Percentiles rank a stretch among this genome's conserved stretches.
Conservation (phyloP, 1,284 basidiomycete species). For the Xerocomus minutiporus region DNA sequence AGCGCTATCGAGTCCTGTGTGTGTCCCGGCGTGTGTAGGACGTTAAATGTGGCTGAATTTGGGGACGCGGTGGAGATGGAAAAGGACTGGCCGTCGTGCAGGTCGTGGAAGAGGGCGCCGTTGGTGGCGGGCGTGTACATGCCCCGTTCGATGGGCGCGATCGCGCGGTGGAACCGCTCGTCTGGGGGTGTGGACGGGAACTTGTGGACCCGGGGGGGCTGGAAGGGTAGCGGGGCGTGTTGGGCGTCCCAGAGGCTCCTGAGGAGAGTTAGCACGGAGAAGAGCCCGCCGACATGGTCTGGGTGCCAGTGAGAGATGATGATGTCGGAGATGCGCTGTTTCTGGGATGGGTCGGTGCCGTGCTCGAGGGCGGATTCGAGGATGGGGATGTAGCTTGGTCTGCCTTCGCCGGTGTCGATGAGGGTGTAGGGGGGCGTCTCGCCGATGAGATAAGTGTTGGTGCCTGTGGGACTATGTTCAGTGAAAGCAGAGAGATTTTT, state of each 20-base stretch:
- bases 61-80: conserved; percentile 20
- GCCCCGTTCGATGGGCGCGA: conserved; percentile 41
- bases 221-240: conserved; percentile 42
- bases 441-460: conserved; percentile 90
- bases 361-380: conserved; percentile 56
- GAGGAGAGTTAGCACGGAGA: conserved; percentile 66
- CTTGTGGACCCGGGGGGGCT: conserved; percentile 70
- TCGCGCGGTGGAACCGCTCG: conserved; percentile 38
- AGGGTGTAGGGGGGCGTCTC: conserved; percentile 68
- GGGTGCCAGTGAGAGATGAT: conserved; percentile 88
- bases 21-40: conserved; percentile 89
- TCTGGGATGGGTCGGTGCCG: conserved; percentile 27
- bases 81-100: conserved; percentile 53
- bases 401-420: conserved; percentile 85
- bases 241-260: conserved; percentile 52
- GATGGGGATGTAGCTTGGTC: conserved; percentile 61
- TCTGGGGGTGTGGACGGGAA: conserved; percentile 41
- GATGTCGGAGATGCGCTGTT: conserved; percentile 71
- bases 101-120: conserved; percentile 49
- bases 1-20: conserved; percentile 83
- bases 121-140: conserved; percentile 41
- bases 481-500: not conserved
- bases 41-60: conserved; percentile 40
- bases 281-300: conserved; percentile 83
- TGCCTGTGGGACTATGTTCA: conserved; percentile 47